Evolutionary conservation across 2,329 filamentous ascomycete genomes (phyloP).

Genomic region (Westerdykella sp.): DNA sequence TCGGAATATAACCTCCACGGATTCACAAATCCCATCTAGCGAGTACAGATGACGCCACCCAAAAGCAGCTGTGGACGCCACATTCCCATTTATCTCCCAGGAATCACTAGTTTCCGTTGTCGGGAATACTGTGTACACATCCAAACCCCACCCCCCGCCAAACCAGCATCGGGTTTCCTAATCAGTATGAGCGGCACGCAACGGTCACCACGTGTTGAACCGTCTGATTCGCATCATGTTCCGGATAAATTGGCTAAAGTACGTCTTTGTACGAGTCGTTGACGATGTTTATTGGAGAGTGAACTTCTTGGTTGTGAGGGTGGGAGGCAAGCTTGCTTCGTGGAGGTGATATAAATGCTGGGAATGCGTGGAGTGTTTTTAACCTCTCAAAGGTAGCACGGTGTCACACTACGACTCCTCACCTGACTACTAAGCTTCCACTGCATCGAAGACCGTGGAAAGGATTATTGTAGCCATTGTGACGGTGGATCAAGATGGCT

Average conservation of each 20-base stretch:
- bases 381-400: not conserved
- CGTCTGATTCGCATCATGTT: conserved; percentile 1
- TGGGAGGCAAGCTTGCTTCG: not conserved
- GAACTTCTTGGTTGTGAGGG: too few species aligned
- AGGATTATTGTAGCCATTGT: not conserved
- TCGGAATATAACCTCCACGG: too few species aligned
- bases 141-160: not conserved
- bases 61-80: too few species aligned
- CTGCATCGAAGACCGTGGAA: not conserved
- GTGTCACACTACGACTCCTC: not conserved
- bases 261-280: not conserved
- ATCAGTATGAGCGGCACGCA: not conserved
- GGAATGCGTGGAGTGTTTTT: not conserved
- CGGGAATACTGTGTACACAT: not conserved
- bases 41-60: too few species aligned
- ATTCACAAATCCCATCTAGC: too few species aligned
- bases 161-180: not conserved
- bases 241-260: conserved; percentile 19
- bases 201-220: conserved; percentile 8
- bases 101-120: too few species aligned
- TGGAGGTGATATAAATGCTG: not conserved
- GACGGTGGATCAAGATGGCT: conserved; percentile 6
- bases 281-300: not conserved
- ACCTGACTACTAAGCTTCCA: not conserved
- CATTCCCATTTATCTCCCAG: too few species aligned